Percentiles rank a stretch among this genome's conserved stretches.
Conservation (phyloP, 257 asterid species). For the Salvia rosmarinus region DNA sequence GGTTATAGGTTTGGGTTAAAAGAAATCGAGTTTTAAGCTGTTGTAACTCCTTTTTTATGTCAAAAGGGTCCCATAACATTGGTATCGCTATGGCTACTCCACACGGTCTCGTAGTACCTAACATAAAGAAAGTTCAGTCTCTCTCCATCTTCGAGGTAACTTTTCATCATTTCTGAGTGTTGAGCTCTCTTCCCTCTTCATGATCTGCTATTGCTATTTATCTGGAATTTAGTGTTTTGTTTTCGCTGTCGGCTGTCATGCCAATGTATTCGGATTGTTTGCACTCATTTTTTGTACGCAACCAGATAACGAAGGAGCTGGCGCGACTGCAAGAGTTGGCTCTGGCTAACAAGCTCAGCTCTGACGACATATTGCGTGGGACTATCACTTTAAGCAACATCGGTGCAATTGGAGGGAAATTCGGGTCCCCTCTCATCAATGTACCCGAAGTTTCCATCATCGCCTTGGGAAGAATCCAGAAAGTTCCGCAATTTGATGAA, state of each 20-base stretch:
- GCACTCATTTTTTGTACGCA: neutral
- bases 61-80: conserved; percentile 79
- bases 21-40: neutral
- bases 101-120: conserved; percentile 90
- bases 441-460: conserved; percentile 88
- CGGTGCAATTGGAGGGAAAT: conserved; percentile 95
- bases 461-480: conserved; percentile 90
- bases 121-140: conserved; percentile 85
- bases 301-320: conserved; percentile 77
- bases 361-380: conserved; percentile 83
- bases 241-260: neutral
- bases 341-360: conserved; percentile 74
- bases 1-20: neutral
- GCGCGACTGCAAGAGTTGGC: conserved; percentile 71
- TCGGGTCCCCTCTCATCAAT: conserved; percentile 87
- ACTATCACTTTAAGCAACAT: conserved; percentile 89
- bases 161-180: neutral
- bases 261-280: neutral
- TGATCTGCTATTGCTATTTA: neutral
- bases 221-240: neutral
- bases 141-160: conserved; percentile 89
- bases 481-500: conserved; percentile 61
- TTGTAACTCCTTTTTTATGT: conserved; percentile 1
- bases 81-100: conserved; percentile 99
- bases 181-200: neutral